These are phyloP conservation scores for Phenoliferia sp. DNA, from an alignment of 1,284 basidiomycete species.

Conservation along the genomic window DNA sequence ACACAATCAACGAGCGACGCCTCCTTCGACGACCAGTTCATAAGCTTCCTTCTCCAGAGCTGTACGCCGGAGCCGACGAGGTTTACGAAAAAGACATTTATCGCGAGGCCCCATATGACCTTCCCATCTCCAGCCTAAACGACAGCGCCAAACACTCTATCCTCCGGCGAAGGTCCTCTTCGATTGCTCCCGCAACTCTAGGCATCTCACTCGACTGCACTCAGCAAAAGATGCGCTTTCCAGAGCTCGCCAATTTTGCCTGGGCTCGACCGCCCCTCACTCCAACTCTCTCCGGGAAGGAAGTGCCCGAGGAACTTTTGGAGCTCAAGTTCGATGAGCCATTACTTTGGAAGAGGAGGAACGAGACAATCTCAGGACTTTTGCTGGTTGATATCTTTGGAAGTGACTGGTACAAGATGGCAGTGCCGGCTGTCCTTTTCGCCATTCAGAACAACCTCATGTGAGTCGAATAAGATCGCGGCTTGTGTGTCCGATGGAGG, in stretches of 20 bases:
- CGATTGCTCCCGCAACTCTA: neutral
- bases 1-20: slow-evolving; percentile 24
- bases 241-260: slow-evolving; percentile 23
- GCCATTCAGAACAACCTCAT: slow-evolving; percentile 43
- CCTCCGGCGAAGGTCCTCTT: slow-evolving; percentile 21
- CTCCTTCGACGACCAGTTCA: slow-evolving; percentile 19
- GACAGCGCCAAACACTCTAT: no score
- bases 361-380: slow-evolving; percentile 11
- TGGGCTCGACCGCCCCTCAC: slow-evolving; percentile 27
- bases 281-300: slow-evolving; percentile 18
- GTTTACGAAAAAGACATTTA: slow-evolving; percentile 14
- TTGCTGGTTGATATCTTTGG: slow-evolving; percentile 31
- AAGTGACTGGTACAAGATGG: slow-evolving; percentile 32
- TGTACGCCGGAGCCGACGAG: slow-evolving; percentile 13
- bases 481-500: no score
- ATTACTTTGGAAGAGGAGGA: slow-evolving; percentile 18
- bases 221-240: slow-evolving; percentile 4
- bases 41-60: slow-evolving; percentile 23
- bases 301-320: slow-evolving; percentile 14
- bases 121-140: no score
- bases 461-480: no score
- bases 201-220: neutral
- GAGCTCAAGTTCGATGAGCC: slow-evolving; percentile 21
- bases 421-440: slow-evolving; percentile 40
- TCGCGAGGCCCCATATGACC: slow-evolving; percentile 17